Evolutionary conservation across 148 eudicot genomes (phyloP).

Genomic region (Arbutus unedo): DNA sequence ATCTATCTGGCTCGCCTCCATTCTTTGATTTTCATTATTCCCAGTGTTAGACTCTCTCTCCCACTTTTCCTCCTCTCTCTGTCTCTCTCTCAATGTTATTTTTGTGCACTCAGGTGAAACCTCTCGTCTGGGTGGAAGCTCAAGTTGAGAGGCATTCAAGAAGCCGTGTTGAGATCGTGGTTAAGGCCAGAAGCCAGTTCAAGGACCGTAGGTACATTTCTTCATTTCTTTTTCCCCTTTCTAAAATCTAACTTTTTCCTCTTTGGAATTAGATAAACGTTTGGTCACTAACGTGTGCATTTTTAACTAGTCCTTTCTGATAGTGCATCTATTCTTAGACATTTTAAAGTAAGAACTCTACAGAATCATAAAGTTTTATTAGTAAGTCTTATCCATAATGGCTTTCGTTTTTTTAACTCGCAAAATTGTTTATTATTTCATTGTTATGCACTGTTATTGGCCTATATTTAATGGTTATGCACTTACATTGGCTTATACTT

Average conservation of each 20-base stretch:
- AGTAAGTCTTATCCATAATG: neutral
- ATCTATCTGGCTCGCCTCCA: neutral
- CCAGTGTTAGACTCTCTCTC: neutral
- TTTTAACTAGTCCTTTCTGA: neutral
- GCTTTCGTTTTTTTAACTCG: neutral
- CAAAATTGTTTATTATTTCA: neutral
- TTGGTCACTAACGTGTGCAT: neutral
- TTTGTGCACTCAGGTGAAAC: slow-evolving; percentile 62
- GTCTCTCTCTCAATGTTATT: neutral
- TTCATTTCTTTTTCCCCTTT: neutral
- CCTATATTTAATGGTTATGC: neutral
- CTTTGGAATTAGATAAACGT: neutral
- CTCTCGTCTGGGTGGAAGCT: slow-evolving; percentile 98
- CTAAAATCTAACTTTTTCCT: neutral
- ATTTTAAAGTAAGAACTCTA: neutral
- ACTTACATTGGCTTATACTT: neutral
- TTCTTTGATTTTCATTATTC: neutral
- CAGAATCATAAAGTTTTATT: neutral
- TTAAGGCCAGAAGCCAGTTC: slow-evolving; percentile 91
- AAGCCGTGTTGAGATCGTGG: slow-evolving; percentile 88
- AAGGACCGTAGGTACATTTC: slow-evolving; percentile 75
- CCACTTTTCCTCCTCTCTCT: neutral
- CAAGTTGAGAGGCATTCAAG: slow-evolving; percentile 79
- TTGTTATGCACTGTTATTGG: neutral
- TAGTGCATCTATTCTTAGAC: neutral